Evolutionary conservation across 1,139 yeast species (phyloP).

Genomic region (Pichia sp.): DNA sequence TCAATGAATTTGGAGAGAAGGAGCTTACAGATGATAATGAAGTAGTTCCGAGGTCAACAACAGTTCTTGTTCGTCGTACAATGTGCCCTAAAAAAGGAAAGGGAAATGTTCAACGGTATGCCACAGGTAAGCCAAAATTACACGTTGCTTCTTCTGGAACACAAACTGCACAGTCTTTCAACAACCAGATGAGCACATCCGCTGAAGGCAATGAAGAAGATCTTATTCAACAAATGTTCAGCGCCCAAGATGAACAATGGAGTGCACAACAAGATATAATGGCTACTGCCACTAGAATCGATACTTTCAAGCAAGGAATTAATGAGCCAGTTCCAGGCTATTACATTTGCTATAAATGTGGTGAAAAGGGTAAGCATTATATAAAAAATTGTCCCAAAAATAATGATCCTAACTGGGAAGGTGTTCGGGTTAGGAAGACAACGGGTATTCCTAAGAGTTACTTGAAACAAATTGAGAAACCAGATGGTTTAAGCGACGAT

Average conservation of each 20-base stretch:
- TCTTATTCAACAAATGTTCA: slow-evolving; percentile 82
- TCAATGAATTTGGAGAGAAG: slow-evolving; percentile 43
- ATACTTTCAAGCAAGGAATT: slow-evolving; percentile 33
- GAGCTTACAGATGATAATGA: slow-evolving; percentile 80
- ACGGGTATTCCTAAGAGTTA: slow-evolving; percentile 97
- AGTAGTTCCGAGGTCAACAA: slow-evolving; percentile 80
- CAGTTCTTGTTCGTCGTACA: slow-evolving; percentile 72
- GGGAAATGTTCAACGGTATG: slow-evolving; percentile 67
- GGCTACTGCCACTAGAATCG: slow-evolving; percentile 67
- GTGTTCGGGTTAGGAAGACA: slow-evolving; percentile 81
- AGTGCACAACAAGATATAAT: slow-evolving; percentile 86
- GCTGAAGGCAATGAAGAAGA: slow-evolving; percentile 65
- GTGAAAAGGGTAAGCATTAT: slow-evolving; percentile 88
- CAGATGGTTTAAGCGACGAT: slow-evolving; percentile 8
- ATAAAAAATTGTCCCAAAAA: slow-evolving; percentile 93
- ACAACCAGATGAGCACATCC: not conserved
- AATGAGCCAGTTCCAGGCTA: slow-evolving; percentile 86
- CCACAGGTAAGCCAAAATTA: slow-evolving; percentile 69
- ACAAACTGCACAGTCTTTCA: slow-evolving; percentile 19
- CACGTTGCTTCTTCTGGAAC: slow-evolving; percentile 22
- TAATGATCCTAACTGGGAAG: slow-evolving; percentile 89
- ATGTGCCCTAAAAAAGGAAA: slow-evolving; percentile 63
- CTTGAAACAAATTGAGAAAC: slow-evolving; percentile 58
- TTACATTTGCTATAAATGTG: slow-evolving; percentile 92
- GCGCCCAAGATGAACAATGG: slow-evolving; percentile 91